Conservation (phyloP, 1,139 yeast species). For the Kluyveromyces sp. region DNA sequence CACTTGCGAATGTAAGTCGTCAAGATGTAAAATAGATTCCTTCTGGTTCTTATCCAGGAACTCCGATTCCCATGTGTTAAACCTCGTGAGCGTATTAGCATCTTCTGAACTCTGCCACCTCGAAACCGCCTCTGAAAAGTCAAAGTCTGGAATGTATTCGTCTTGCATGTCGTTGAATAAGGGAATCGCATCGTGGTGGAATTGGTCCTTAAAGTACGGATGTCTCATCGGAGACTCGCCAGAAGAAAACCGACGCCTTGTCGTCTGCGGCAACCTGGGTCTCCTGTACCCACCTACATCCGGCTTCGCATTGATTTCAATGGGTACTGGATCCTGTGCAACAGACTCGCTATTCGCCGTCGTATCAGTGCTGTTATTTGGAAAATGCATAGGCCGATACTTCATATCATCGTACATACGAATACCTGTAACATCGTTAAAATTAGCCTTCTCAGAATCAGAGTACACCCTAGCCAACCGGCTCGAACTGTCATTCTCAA, state of each 20-base stretch:
- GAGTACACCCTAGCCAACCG: constrained; percentile 43
- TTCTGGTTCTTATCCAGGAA: constrained; percentile 1
- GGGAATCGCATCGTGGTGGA: not conserved
- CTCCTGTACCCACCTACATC: not conserved
- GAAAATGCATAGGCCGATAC: constrained; percentile 32
- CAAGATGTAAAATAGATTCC: constrained; percentile 8
- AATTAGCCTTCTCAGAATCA: constrained; percentile 48
- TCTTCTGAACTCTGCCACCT: constrained; percentile 23
- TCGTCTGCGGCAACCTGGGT: not conserved
- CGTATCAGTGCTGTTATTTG: constrained; percentile 1
- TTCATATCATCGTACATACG: constrained; percentile 41
- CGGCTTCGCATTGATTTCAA: not conserved
- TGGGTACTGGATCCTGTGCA: constrained; percentile 2
- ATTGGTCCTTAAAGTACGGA: not conserved
- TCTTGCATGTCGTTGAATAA: constrained; percentile 47
- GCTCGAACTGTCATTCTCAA: constrained; percentile 13
- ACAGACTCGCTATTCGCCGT: not conserved
- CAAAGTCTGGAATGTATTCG: constrained; percentile 64
- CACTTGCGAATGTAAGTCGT: constrained; percentile 24
- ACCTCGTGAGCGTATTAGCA: constrained; percentile 4
- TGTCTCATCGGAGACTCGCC: not conserved
- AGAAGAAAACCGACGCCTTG: constrained; percentile 6
- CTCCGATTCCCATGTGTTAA: constrained; percentile 9
- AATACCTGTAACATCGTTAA: constrained; percentile 42
- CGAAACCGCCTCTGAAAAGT: constrained; percentile 33